Evolutionary conservation across 208 protist species (phyloP).

Genomic region (Leishmania tarentolae): DNA sequence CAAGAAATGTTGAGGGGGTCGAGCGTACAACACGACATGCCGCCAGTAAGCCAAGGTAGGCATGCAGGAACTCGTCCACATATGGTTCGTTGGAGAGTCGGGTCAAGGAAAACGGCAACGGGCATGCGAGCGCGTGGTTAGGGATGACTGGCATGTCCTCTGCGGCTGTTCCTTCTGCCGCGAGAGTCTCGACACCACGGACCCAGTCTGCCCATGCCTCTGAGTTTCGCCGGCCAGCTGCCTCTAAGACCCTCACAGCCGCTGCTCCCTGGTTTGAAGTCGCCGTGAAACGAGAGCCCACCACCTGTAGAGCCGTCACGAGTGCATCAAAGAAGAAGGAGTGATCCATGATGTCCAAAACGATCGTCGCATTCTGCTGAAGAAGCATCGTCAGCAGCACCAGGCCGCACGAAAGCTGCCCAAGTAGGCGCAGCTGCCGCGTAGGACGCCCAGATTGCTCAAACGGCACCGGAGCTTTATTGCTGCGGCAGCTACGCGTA

Average conservation of each 20-base stretch:
- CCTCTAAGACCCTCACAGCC: neutral
- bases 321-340: constrained; percentile 65
- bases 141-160: neutral
- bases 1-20: neutral
- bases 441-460: neutral
- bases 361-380: constrained; percentile 30
- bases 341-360: constrained; percentile 58
- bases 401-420: constrained; percentile 47
- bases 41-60: constrained; percentile 53
- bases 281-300: constrained; percentile 20
- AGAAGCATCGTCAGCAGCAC: constrained; percentile 48
- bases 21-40: constrained; percentile 34
- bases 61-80: constrained; percentile 70
- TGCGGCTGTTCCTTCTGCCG: neutral
- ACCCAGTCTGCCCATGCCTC: constrained; percentile 27
- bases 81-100: constrained; percentile 25
- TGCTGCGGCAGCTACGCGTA: neutral
- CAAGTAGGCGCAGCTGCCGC: constrained; percentile 33
- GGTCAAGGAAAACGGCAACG: constrained; percentile 23
- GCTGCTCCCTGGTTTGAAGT: neutral
- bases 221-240: neutral
- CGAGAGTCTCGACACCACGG: constrained; percentile 3
- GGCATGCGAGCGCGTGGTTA: neutral
- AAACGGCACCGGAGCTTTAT: neutral
- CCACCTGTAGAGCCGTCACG: constrained; percentile 36